Evolutionary conservation across 306 rosid genomes (phyloP).

Genomic region (Gleditsia sinensis): DNA sequence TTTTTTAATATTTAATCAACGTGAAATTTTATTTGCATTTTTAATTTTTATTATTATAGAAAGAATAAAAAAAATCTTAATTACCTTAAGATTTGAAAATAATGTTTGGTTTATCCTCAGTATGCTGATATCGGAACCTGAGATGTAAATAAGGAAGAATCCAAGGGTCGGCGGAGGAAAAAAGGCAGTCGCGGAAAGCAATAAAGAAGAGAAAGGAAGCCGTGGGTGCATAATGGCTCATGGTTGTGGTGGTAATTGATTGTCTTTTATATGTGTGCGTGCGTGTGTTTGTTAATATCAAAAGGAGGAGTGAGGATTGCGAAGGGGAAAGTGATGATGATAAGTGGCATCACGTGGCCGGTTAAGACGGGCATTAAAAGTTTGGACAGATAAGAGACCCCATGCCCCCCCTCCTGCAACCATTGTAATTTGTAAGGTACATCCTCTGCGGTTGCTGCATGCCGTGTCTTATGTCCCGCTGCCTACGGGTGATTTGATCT

Average conservation of each 20-base stretch:
- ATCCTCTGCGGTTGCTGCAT: neutral
- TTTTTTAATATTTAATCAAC: too few species aligned
- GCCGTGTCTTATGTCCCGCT: neutral
- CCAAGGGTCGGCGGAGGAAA: neutral
- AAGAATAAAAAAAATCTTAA: too few species aligned
- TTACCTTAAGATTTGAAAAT: too few species aligned
- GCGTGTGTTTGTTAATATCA: too few species aligned
- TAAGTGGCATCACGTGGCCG: conserved; percentile 9
- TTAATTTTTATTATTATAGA: too few species aligned
- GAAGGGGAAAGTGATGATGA: neutral
- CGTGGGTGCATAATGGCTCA: too few species aligned
- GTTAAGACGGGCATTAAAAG: neutral
- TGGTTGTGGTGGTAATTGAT: neutral
- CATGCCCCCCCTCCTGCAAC: neutral
- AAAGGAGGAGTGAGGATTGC: neutral
- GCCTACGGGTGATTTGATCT: neutral
- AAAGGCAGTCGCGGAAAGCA: neutral
- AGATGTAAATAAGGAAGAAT: too few species aligned
- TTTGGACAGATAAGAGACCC: neutral
- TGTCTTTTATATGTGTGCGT: neutral
- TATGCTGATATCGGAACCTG: too few species aligned
- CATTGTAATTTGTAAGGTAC: neutral
- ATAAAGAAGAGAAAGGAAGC: neutral
- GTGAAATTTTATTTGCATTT: too few species aligned
- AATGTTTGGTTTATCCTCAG: too few species aligned